Base-by-base conservation (phyloP, 805 yeast genomes). In the Nakazawaea ambrosiae region DNA sequence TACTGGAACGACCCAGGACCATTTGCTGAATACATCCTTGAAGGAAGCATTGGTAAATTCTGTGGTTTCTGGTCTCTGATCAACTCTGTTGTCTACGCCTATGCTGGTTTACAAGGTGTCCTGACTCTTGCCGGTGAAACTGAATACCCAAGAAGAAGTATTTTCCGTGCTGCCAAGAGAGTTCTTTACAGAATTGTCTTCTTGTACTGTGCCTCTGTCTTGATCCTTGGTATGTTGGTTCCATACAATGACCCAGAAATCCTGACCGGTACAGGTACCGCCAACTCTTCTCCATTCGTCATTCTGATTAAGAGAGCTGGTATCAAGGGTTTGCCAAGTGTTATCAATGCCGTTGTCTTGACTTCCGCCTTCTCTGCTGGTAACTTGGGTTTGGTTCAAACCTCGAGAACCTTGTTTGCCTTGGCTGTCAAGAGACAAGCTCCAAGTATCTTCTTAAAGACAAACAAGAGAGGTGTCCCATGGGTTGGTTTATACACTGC, bases 391-490 rank as follows among this genome's bases (percentile, higher is more conserved):
- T 62, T 84, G 49, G 82, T 78, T 58, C 74, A 78, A 47, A 77
- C 84, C 34, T 77, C 90, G 19, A 72, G 95, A 69, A 75, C 83
- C 3, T 58, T 84, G 20, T 81, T 78, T 53, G 81, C 87, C 19
- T 66, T 85, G 57, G 80, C 94, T 2, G 64, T 74, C 34, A 79
- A 78, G 45, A 83, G 86, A n/a, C 73, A 75, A 45, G 86, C 89
- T 5, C 94, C 94, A 45, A 64, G 57, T 43, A 50, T 81, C 49
- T 77, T 84, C 51, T 65, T 78, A 36, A 69, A 27, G 27, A 39
- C 42, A 18, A 39, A 39, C 30, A 39, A 39, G 26, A 39, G 42
- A 39, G 42, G 42, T 31, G 42, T 39, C 58, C 62, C 19, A 28
- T 49, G 24, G 34, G 46, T 47, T 20, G 62, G 52, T 1, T 49